phyloP scores from a whole-genome alignment of 495 filamentous ascomycete species.

The Hyaloscypha hepaticicola region DNA sequence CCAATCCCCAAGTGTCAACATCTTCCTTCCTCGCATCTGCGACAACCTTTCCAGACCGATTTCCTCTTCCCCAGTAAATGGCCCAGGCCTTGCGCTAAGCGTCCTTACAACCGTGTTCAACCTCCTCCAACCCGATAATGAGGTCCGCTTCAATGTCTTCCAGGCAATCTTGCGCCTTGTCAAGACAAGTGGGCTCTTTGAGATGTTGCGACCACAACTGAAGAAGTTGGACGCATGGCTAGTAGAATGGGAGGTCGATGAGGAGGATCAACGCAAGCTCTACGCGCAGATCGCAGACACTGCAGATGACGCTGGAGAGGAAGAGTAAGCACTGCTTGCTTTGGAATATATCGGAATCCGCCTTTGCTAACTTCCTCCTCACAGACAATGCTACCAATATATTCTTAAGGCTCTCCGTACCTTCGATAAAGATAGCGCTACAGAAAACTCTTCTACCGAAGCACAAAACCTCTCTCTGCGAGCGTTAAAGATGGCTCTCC shows the following conservation, averaged over 20 bases:
- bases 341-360: not conserved
- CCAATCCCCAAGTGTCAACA: conserved; percentile 76
- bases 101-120: conserved; percentile 97
- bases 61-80: conserved; percentile 78
- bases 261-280: conserved; percentile 77
- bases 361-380: conserved; percentile 6
- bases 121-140: conserved; percentile 71
- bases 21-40: conserved; percentile 84
- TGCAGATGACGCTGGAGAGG: conserved; percentile 72
- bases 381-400: conserved; percentile 72
- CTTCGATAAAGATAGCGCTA: conserved; percentile 61
- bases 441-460: conserved; percentile 62
- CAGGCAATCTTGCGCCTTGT: conserved; percentile 79
- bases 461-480: conserved; percentile 81
- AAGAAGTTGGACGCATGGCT: conserved; percentile 80
- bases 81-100: conserved; percentile 77
- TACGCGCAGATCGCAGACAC: conserved; percentile 76
- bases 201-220: conserved; percentile 75
- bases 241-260: conserved; percentile 75
- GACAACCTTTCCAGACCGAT: conserved; percentile 83
- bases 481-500: conserved; percentile 79
- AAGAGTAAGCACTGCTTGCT: conserved; percentile 50
- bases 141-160: conserved; percentile 84
- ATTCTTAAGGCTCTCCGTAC: conserved; percentile 80
- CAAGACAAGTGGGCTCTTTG: conserved; percentile 68